Conservation (phyloP, 2,329 filamentous ascomycete genomes). For the Allantophomopsis lycopodina region DNA sequence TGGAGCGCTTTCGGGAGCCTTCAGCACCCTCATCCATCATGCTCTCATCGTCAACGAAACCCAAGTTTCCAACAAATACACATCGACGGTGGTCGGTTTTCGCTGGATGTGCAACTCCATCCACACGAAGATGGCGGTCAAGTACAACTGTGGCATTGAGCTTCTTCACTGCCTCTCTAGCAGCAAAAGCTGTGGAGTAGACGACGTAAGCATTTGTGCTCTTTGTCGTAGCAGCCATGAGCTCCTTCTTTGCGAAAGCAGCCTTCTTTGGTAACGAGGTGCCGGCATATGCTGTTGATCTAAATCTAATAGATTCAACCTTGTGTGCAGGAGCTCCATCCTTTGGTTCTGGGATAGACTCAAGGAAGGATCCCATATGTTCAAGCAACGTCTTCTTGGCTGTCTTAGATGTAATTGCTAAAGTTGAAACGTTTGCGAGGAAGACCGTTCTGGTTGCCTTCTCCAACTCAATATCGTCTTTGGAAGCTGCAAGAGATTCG, state of each 20-base stretch:
- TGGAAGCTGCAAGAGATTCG: slow-evolving; percentile 38
- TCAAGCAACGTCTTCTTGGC: slow-evolving; percentile 64
- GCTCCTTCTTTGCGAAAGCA: slow-evolving; percentile 79
- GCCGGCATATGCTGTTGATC: slow-evolving; percentile 75
- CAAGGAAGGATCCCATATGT: slow-evolving; percentile 67
- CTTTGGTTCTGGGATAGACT: slow-evolving; percentile 30
- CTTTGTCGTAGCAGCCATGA: slow-evolving; percentile 84
- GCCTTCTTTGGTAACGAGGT: slow-evolving; percentile 77
- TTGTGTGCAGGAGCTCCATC: slow-evolving; percentile 43
- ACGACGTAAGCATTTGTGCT: slow-evolving; percentile 93
- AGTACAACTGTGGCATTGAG: slow-evolving; percentile 80
- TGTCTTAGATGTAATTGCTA: slow-evolving; percentile 70
- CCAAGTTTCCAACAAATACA: slow-evolving; percentile 91
- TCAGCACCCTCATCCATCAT: slow-evolving; percentile 51
- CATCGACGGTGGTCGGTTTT: slow-evolving; percentile 76
- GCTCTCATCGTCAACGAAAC: slow-evolving; percentile 88
- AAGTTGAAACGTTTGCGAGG: slow-evolving; percentile 75
- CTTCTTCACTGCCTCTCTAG: slow-evolving; percentile 58
- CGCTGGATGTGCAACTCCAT: slow-evolving; percentile 79
- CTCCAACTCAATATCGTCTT: slow-evolving; percentile 53
- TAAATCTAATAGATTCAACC: slow-evolving; percentile 85
- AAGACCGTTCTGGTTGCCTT: slow-evolving; percentile 88
- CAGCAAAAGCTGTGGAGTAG: slow-evolving; percentile 63
- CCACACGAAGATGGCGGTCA: slow-evolving; percentile 78
- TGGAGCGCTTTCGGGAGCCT: slow-evolving; percentile 59